These are phyloP conservation scores for Martiniozyma asiatica DNA, from an alignment of 1,139 yeast species.

Conservation along the genomic window DNA sequence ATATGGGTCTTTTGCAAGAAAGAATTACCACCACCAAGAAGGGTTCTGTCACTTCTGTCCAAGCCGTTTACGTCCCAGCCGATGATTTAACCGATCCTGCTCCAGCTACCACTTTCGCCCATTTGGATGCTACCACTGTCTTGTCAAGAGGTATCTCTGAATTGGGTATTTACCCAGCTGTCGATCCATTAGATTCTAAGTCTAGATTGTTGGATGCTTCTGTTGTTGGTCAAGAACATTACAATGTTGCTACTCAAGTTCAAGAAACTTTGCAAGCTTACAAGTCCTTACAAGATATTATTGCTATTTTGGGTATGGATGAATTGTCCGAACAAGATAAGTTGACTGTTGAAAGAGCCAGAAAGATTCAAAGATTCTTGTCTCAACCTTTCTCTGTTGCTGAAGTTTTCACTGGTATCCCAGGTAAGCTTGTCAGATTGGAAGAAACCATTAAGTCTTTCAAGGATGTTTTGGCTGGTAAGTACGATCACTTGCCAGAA, in stretches of 20 bases:
- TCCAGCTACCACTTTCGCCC: constrained; percentile 99
- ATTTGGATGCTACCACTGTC: constrained; percentile 99
- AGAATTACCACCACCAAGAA: constrained; percentile 99
- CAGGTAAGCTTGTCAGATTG: constrained; percentile 94
- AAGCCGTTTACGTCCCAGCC: constrained; percentile 99
- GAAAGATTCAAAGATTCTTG: constrained; percentile 99
- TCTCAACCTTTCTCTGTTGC: constrained; percentile 99
- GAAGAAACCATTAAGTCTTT: constrained; percentile 89
- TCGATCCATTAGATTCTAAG: constrained; percentile 99
- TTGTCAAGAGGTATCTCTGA: constrained; percentile 99
- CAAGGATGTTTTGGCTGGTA: constrained; percentile 96
- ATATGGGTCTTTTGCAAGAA: constrained; percentile 99
- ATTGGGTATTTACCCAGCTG: constrained; percentile 99
- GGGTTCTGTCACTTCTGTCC: constrained; percentile 99
- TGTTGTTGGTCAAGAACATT: constrained; percentile 98
- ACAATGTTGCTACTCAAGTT: constrained; percentile 85
- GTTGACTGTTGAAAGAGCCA: constrained; percentile 99
- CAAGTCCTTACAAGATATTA: constrained; percentile 99
- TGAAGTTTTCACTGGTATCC: constrained; percentile 99
- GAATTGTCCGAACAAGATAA: constrained; percentile 98
- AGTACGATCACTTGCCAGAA: constrained; percentile 98
- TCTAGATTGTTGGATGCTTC: constrained; percentile 96
- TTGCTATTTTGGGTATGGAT: constrained; percentile 99
- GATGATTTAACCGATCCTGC: constrained; percentile 99
- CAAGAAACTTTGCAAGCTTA: constrained; percentile 99